Evolutionary conservation across 345 rosid species (phyloP), one percentile per base, ranked within the genome.

Genomic region (Gossypioides kirkii): DNA sequence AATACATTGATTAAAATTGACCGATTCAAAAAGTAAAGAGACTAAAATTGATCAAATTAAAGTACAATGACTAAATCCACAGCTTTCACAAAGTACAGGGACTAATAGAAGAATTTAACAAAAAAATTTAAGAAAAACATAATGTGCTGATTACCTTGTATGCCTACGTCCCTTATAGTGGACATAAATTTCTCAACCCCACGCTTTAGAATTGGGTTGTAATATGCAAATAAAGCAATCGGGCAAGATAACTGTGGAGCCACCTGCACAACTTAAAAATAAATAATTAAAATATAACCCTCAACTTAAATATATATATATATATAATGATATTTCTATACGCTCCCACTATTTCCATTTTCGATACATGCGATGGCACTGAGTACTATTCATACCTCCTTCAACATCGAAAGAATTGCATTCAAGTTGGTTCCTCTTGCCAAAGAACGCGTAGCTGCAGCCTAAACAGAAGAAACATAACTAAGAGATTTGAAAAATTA

Each of bases 371-470:
- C 3, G 4, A 17, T 26, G 17, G 10, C 43, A 53, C 74, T 46
- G 36, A 9, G 16, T 20, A 53, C 78, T 41, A 10, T n/a, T 53
- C 78, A 49, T 75, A 92, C 98, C 88, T 90, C 93, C 77, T 87
- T 86, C 82, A 93, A 80, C 94, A 93, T 95, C 41, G 90, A 75
- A 62, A 81, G 53, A 62, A 90, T 85, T 3, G 88, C 83, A 78
- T 84, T 83, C 23, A 95, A 83, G 86, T 89, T 87, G 79, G 97
- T 87, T 69, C 94, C 93, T 73, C 83, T 86, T 36, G 87, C 91
- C 82, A 86, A 82, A 26, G 98, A 87, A 32, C 97, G 94, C 28
- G 93, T 87, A 14, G 98, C 91, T 28, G 98, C 98, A 64, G 99
- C 99, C 98, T 94, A 76, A 74, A 63, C 22, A 47, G 59, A 63